Base-by-base conservation (phyloP, 148 eudicot species). In the Euryodendron excelsum region DNA sequence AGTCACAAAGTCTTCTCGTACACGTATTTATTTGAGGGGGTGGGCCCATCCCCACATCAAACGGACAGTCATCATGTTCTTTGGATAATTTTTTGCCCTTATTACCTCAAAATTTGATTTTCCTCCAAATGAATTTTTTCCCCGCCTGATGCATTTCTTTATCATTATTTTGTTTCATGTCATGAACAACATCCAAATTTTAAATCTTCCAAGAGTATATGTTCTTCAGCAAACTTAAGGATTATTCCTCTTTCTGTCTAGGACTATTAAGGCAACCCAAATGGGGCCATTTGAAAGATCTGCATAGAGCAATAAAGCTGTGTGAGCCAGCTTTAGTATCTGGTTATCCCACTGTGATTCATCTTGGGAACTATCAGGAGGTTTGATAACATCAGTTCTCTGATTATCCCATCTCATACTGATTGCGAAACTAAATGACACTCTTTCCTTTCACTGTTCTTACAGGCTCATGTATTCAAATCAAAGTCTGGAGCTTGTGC, bases 261-360 rank as follows among this genome's bases (percentile, higher is more conserved):
- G 98, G 98, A 21, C 81, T 93, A 70, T 77, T 87, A 66, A 81
- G 89, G n/a, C 84, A 91, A 72, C 98, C 98, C 20, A 93, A 93
- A 91, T 91, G 91, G 87, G 92, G 93, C 23, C 97, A 93, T 81
- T 77, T 93, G 67, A 91, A 85, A 83, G 94, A 93, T 77, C 76
- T 93, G 75, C 98, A 93, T 77, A 82, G 85, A 80, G 96, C 98
- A 39, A 82, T 93, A 79, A 93, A 93, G 85, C 86, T 93, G 23
- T 90, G 94, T 77, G 98, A 93, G 84, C 91, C 90, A 31, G 92
- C 92, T 72, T 80, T 93, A 64, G 83, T 91, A 77, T 84, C 96
- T 33, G 81, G 87, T 61, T 88, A 90, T 64, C 91, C 97, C 37
- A 74, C 80, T 27, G 81, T 87, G 59, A 66, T 79, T 59, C 63